These are phyloP conservation scores for Leptographium wingfieldii DNA, from an alignment of 2,329 filamentous ascomycete genomes.

Conservation along the genomic window DNA sequence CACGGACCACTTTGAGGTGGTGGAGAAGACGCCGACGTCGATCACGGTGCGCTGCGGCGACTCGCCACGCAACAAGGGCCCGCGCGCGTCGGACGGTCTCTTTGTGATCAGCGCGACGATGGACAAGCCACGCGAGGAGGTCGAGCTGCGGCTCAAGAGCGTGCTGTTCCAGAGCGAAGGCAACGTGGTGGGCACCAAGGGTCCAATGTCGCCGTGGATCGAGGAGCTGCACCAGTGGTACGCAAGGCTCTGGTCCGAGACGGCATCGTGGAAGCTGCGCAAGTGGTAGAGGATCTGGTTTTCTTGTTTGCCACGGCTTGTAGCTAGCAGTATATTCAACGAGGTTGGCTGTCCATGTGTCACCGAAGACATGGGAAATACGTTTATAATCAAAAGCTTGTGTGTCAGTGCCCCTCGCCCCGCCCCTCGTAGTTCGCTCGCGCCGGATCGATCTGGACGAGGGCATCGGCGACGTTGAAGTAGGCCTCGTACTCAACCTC, in stretches of 20 bases:
- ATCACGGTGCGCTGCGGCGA: conserved; percentile 56
- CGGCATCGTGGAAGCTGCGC: conserved; percentile 24
- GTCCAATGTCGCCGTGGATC: conserved; percentile 23
- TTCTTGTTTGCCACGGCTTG: no score
- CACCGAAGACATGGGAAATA: no score
- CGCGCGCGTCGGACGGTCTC: conserved; percentile 49
- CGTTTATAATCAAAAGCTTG: no score
- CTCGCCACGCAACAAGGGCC: conserved; percentile 42
- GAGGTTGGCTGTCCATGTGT: no score
- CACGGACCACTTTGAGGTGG: conserved; percentile 60
- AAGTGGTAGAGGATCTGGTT: conserved; percentile 2
- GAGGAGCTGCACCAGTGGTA: conserved; percentile 27
- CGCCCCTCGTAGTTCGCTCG: background rate
- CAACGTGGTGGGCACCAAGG: conserved; percentile 21
- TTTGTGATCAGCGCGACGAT: conserved; percentile 52
- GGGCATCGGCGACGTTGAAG: conserved; percentile 27
- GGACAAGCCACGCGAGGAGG: conserved; percentile 44
- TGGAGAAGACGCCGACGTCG: conserved; percentile 46
- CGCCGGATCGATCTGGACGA: conserved; percentile 21
- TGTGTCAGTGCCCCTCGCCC: background rate
- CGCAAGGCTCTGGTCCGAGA: conserved; percentile 25
- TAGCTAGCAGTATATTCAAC: no score
- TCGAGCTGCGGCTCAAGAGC: conserved; percentile 53
- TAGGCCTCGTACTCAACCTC: conserved; percentile 33
- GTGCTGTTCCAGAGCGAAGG: conserved; percentile 39